Conservation (phyloP, 2,329 filamentous ascomycete genomes). For the Fusarium lyarnte region DNA sequence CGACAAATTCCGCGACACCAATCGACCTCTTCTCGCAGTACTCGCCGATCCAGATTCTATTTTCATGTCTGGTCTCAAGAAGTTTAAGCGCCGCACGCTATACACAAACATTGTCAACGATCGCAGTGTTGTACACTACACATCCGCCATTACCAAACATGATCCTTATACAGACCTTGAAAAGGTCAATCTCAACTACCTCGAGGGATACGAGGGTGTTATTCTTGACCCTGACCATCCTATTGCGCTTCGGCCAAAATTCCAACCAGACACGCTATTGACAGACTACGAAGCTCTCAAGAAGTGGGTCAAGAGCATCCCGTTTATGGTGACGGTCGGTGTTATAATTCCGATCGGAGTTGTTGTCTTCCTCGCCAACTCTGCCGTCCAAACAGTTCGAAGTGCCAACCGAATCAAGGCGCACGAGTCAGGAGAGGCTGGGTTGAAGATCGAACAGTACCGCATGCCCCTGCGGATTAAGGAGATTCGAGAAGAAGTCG, state of each 20-base stretch:
- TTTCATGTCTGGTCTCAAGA: conserved; percentile 81
- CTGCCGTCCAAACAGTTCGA: conserved; percentile 78
- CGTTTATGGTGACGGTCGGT: conserved; percentile 70
- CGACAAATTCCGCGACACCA: conserved; percentile 85
- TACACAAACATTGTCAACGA: conserved; percentile 93
- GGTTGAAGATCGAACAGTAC: conserved; percentile 75
- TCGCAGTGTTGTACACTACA: conserved; percentile 82
- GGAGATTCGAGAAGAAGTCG: conserved; percentile 78
- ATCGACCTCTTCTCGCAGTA: conserved; percentile 80
- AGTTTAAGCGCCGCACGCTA: conserved; percentile 79
- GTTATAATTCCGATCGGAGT: conserved; percentile 80
- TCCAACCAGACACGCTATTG: conserved; percentile 44
- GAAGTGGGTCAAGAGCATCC: conserved; percentile 61
- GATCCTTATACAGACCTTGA: conserved; percentile 80
- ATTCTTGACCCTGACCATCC: conserved; percentile 76
- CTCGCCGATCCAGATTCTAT: conserved; percentile 86
- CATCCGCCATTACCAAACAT: conserved; percentile 77
- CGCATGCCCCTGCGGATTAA: conserved; percentile 80
- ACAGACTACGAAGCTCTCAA: conserved; percentile 47
- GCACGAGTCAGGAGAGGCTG: conserved; percentile 77
- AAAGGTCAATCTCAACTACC: conserved; percentile 75
- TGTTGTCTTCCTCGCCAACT: conserved; percentile 77
- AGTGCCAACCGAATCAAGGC: conserved; percentile 79
- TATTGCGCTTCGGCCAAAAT: conserved; percentile 58
- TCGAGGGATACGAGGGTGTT: conserved; percentile 77